Base-by-base conservation (phyloP, 495 filamentous ascomycete species). In the Echria macrotheca region DNA sequence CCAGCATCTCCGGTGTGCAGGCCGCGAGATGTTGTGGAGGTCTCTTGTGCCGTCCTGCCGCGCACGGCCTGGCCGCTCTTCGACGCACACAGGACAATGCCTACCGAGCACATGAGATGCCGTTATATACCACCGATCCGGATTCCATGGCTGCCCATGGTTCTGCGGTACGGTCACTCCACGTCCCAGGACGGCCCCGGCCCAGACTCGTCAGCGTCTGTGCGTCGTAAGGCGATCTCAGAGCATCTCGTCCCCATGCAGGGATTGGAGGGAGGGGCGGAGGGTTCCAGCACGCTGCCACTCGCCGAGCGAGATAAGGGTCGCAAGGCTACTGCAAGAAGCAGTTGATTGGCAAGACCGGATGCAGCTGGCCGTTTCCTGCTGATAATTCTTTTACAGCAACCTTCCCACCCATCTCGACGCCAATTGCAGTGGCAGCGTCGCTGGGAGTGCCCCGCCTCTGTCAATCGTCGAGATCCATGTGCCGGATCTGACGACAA, bases 331-430 rank as follows among this genome's bases (percentile, higher is more conserved):
- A 47, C 49, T 40, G 22, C 31, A 23, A 26, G 44, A 5, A 45
- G 29, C 3, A 12, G 25, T 50, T 69, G 60, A 70, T 73, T 73
- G 68, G 70, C 55, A 36, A 54, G 44, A 31, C 45, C 14, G 44
- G 46, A 29, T 28, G 36, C 23, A 29, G 39, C 42, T 18, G n/a
- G 47, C 50, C 54, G 57, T 64, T 68, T 67, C 52, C 47, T 67
- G 65, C 54, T 70, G 66, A 64, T 62, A 61, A 73, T 71, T 70
- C 51, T 65, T 69, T 73, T 59, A 73, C 69, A 66, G 54, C 57
- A 62, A 23, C 47, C 58, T 66, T 62, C 40, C 51, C 28, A 36
- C 46, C 36, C 46, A 43, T 35, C 45, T 47, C 49, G 35, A 9
- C 32, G 9, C 46, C 51, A 48, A 22, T 37, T 14, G 14, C 26